phyloP scores from a whole-genome alignment of 1,139 yeast species.

The Geotrichum siamense region DNA sequence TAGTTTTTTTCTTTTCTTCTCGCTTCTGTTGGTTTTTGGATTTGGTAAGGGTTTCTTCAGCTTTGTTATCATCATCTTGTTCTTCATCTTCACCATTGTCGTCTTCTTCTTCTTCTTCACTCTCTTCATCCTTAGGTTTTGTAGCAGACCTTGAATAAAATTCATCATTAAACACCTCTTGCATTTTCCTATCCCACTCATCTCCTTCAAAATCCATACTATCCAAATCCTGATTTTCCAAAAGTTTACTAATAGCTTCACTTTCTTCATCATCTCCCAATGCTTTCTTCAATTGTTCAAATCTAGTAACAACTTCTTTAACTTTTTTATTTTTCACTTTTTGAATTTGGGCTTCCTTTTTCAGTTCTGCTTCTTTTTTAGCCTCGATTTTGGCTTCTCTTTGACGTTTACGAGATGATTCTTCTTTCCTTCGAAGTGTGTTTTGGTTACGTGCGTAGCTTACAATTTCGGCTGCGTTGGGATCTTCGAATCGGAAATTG shows the following conservation, averaged over 20 bases:
- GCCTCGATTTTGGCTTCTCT: slow-evolving; percentile 64
- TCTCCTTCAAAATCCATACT: slow-evolving; percentile 78
- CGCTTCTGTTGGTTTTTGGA: slow-evolving; percentile 29
- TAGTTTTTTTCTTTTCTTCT: slow-evolving; percentile 51
- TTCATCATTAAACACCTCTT: slow-evolving; percentile 76
- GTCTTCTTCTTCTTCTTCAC: slow-evolving; percentile 31
- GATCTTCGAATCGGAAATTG: slow-evolving; percentile 91
- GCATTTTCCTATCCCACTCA: slow-evolving; percentile 88
- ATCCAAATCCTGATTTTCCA: slow-evolving; percentile 61
- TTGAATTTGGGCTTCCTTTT: slow-evolving; percentile 55
- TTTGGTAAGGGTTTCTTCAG: slow-evolving; percentile 25
- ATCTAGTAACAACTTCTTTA: slow-evolving; percentile 68
- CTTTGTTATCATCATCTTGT: slow-evolving; percentile 29
- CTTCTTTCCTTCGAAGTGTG: slow-evolving; percentile 74
- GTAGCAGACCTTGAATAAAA: slow-evolving; percentile 51
- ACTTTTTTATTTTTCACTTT: slow-evolving; percentile 71
- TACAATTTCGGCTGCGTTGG: slow-evolving; percentile 81
- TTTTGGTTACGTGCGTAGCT: slow-evolving; percentile 97
- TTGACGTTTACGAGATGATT: slow-evolving; percentile 69
- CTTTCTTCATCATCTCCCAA: slow-evolving; percentile 72
- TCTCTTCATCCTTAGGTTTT: slow-evolving; percentile 43
- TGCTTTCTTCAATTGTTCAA: slow-evolving; percentile 70
- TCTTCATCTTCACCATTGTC: slow-evolving; percentile 29
- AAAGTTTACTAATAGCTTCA: slow-evolving; percentile 43
- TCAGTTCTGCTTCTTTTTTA: slow-evolving; percentile 45